Conservation (phyloP, 176 grass and related monocot species). For the Oryza nivara region DNA sequence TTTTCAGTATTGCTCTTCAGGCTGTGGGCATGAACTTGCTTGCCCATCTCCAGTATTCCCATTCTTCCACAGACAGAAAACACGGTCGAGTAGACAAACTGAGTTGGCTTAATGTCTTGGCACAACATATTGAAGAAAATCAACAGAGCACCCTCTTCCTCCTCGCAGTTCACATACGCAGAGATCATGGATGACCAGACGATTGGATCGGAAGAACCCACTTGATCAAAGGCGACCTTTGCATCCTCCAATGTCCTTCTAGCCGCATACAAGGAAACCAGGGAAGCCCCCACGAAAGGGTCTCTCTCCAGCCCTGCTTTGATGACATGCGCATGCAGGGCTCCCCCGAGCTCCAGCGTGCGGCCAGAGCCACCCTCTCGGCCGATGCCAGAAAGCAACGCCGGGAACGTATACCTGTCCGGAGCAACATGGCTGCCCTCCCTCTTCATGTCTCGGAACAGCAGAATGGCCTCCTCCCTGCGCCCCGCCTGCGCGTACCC, state of each 20-base stretch:
- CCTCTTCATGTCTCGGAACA: conserved; percentile 44
- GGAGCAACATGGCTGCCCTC: conserved; percentile 6
- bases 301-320: conserved; percentile 50
- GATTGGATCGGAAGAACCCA: conserved; percentile 17
- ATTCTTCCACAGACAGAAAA: conserved; percentile 29
- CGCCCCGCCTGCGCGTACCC: conserved; percentile 39
- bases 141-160: conserved; percentile 34
- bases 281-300: conserved; percentile 42
- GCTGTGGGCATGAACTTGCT: conserved; percentile 42
- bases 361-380: background rate
- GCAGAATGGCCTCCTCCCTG: conserved; percentile 28
- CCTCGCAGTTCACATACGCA: conserved; percentile 31
- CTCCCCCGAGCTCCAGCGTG: conserved; percentile 19
- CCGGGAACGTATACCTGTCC: conserved; percentile 49
- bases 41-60: conserved; percentile 40
- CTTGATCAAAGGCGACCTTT: conserved; percentile 26
- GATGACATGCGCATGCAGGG: conserved; percentile 42
- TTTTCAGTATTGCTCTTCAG: conserved; percentile 37
- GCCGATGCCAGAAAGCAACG: conserved; percentile 34
- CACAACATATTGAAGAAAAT: conserved; percentile 43
- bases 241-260: conserved; percentile 20
- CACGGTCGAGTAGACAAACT: conserved; percentile 46
- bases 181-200: conserved; percentile 50
- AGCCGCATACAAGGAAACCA: conserved; percentile 33
- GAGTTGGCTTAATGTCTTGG: conserved; percentile 34